These are phyloP conservation scores for Colletotrichum somersetense DNA, from an alignment of 2,329 filamentous ascomycete species.

Conservation along the genomic window DNA sequence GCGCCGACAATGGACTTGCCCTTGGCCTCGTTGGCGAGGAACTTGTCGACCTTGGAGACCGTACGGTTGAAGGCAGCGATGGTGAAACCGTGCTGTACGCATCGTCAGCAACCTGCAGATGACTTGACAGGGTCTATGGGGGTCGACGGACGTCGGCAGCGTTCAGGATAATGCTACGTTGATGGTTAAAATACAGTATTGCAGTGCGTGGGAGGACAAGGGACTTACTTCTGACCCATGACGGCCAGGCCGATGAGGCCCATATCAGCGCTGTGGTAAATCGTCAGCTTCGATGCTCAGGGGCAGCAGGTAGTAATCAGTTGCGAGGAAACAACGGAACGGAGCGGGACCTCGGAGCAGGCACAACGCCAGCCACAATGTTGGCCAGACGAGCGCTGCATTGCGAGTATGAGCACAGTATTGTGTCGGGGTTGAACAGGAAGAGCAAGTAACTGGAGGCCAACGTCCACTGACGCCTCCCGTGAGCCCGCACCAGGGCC, in stretches of 20 bases:
- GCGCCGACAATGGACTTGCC: slow-evolving; percentile 96
- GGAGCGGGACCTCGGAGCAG: slow-evolving; percentile 54
- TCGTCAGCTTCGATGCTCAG: slow-evolving; percentile 62
- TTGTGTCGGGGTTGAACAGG: slow-evolving; percentile 3
- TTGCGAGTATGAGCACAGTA: slow-evolving; percentile 36
- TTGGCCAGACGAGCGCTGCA: slow-evolving; percentile 79
- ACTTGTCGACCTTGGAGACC: slow-evolving; percentile 96
- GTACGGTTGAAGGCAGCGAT: slow-evolving; percentile 99
- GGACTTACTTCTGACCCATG: slow-evolving; percentile 69
- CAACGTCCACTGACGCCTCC: slow-evolving; percentile 25
- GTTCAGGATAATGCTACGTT: slow-evolving; percentile 90
- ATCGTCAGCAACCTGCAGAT: slow-evolving; percentile 14
- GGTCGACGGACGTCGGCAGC: slow-evolving; percentile 72
- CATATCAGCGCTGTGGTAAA: slow-evolving; percentile 80
- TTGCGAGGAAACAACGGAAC: slow-evolving; percentile 46
- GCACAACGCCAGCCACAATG: slow-evolving; percentile 55
- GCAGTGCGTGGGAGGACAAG: no score
- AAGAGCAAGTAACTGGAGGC: slow-evolving; percentile 13
- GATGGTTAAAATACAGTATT: slow-evolving; percentile 22
- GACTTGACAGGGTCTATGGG: neutral
- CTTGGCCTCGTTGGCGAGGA: slow-evolving; percentile 92
- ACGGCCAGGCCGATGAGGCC: slow-evolving; percentile 94
- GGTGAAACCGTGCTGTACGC: slow-evolving; percentile 80
- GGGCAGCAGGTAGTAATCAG: slow-evolving; percentile 37
- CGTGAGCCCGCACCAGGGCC: slow-evolving; percentile 8